Evolutionary conservation across 2,329 filamentous ascomycete genomes (phyloP).

Genomic region (Neofusicoccum ribis): DNA sequence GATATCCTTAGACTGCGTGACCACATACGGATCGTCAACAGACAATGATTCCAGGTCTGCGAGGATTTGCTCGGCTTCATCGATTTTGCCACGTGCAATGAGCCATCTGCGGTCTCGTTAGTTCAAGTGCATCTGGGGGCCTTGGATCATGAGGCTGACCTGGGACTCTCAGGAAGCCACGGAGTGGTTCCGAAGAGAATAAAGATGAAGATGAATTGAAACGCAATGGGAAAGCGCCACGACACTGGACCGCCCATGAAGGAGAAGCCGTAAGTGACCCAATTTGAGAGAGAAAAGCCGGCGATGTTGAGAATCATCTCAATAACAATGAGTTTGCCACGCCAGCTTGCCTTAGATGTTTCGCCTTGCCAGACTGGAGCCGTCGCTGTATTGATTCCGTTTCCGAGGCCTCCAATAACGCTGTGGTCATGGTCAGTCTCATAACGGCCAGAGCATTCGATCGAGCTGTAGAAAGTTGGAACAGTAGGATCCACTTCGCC

Average conservation of each 20-base stretch:
- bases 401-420: slow-evolving; percentile 50
- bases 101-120: slow-evolving; percentile 39
- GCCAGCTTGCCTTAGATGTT: slow-evolving; percentile 43
- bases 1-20: slow-evolving; percentile 48
- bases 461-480: too few relatives aligned
- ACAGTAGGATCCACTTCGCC: too few relatives aligned
- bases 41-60: slow-evolving; percentile 50
- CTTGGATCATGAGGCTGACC: slow-evolving; percentile 13
- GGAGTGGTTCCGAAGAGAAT: slow-evolving; percentile 48
- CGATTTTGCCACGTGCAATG: slow-evolving; percentile 44
- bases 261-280: slow-evolving; percentile 55
- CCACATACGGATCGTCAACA: slow-evolving; percentile 47
- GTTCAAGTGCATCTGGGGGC: neutral
- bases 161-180: slow-evolving; percentile 49
- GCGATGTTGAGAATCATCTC: slow-evolving; percentile 54
- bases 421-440: slow-evolving; percentile 24
- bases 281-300: slow-evolving; percentile 53
- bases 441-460: too few relatives aligned
- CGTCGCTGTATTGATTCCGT: slow-evolving; percentile 53
- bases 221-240: slow-evolving; percentile 50
- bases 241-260: slow-evolving; percentile 45
- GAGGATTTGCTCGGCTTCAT: slow-evolving; percentile 51
- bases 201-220: slow-evolving; percentile 53
- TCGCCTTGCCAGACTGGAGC: slow-evolving; percentile 55
- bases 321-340: slow-evolving; percentile 49